Base-by-base conservation (phyloP, 2,329 filamentous ascomycete species). In the Thermomyces lanuginosus region DNA sequence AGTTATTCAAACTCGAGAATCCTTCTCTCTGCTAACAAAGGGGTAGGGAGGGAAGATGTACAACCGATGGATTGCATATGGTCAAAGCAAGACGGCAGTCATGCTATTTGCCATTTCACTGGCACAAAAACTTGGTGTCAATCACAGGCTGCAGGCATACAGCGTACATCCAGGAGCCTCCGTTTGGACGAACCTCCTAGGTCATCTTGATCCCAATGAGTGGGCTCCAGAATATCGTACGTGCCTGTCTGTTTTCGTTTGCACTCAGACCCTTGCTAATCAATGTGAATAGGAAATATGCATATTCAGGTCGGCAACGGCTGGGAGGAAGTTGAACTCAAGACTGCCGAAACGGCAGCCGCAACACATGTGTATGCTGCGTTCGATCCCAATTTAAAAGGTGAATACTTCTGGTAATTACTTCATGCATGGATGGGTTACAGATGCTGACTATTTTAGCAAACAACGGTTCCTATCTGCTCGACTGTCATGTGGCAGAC, bases 401-500 rank as follows among this genome's bases (percentile, higher is more conserved):
- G 26, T 27, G 22, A 20, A 19, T 13, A 9, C 21, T 3, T 2
- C n/a, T 11, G n/a, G n/a, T n/a, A n/a, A n/a, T n/a, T n/a, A n/a
- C n/a, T n/a, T n/a, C n/a, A n/a, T n/a, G n/a, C n/a, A n/a, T n/a
- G n/a, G n/a, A n/a, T n/a, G n/a, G n/a, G n/a, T n/a, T n/a, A n/a
- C 21, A 4, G 2, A 11, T 4, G 9, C 2, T 22, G 8, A 11
- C 23, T 16, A 10, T 2, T 24, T 10, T n/a, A 49, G 50, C 37
- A 4, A 38, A 40, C 15, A 46, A 48, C 9, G 48, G 52, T 0
- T 45, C 51, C 5, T 63, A 56, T 32, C 41, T 64, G 11, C 37
- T 43, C 16, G 54, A 60, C 31, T 57, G 53, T 33, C 54, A 56
- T 26, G 39, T 41, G 8, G 43, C 30, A 2, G 47, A 54, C 6